phyloP scores from a whole-genome alignment of 2,329 filamentous ascomycete genomes.

The Xylariales sp. region DNA sequence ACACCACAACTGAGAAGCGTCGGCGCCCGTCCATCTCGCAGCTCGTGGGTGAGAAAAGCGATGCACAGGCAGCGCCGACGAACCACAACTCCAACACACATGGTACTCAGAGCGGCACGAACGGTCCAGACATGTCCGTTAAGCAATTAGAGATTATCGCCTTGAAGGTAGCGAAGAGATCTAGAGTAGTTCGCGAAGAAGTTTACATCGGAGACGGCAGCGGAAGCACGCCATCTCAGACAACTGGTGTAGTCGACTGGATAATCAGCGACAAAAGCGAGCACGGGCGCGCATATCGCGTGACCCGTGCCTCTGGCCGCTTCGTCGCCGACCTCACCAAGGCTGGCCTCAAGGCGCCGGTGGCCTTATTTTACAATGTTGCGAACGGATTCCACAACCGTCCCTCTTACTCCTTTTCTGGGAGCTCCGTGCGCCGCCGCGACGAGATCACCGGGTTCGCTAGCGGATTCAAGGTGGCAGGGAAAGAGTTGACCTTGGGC shows the following conservation, averaged over 20 bases:
- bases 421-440: slow-evolving; percentile 70
- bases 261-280: background rate
- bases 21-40: background rate
- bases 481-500: slow-evolving; percentile 71
- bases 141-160: background rate
- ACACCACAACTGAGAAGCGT: background rate
- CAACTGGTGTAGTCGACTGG: background rate
- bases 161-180: background rate
- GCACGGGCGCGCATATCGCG: background rate
- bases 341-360: slow-evolving; percentile 2
- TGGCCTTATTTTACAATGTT: slow-evolving; percentile 35
- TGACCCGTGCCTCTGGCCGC: background rate
- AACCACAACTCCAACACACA: background rate
- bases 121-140: background rate
- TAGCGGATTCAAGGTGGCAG: slow-evolving; percentile 71
- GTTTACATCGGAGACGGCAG: too few relatives aligned
- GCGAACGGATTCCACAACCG: slow-evolving; percentile 80
- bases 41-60: too few relatives aligned
- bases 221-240: background rate
- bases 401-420: slow-evolving; percentile 77
- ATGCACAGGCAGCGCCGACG: too few relatives aligned
- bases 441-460: slow-evolving; percentile 74
- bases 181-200: too few relatives aligned
- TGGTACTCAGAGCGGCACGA: background rate
- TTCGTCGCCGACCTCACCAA: background rate